phyloP scores from a whole-genome alignment of 371 early-diverging fungal genomes.

The Rhizomucor pusillus region DNA sequence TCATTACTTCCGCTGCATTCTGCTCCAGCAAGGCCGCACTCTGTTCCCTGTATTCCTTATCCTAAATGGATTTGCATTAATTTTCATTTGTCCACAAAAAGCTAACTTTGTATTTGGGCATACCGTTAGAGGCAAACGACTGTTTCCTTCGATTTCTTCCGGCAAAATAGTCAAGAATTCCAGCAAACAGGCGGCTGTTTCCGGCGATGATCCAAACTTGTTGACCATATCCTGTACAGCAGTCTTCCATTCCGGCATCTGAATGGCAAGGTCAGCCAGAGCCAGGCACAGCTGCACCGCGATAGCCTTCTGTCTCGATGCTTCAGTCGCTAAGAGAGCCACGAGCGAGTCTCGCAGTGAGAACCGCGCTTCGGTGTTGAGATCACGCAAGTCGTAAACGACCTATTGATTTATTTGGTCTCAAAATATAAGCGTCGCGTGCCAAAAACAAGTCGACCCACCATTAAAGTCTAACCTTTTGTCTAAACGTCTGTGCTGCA shows the following conservation, averaged over 20 bases:
- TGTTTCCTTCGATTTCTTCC: conserved; percentile 78
- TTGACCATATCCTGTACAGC: conserved; percentile 70
- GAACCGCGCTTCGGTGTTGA: conserved; percentile 61
- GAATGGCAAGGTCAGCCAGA: conserved; percentile 85
- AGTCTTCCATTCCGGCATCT: conserved; percentile 79
- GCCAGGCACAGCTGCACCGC: conserved; percentile 82
- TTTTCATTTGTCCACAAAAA: background rate
- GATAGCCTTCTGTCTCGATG: conserved; percentile 60
- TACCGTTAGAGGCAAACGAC: conserved; percentile 63
- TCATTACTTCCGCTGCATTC: conserved; percentile 63
- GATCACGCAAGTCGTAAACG: conserved; percentile 73
- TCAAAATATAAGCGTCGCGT: background rate
- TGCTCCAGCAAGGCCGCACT: conserved; percentile 60
- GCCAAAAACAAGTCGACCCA: background rate
- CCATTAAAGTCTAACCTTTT: conserved; percentile 64
- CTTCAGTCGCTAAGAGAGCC: conserved; percentile 45
- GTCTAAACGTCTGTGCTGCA: conserved; percentile 92
- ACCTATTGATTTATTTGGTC: conserved; percentile 47
- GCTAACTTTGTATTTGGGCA: conserved; percentile 5
- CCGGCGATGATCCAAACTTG: conserved; percentile 57
- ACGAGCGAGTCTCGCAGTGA: conserved; percentile 84
- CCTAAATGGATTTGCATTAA: conserved; percentile 35
- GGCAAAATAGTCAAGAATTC: conserved; percentile 85
- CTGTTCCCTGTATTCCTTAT: conserved; percentile 60
- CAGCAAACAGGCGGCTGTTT: conserved; percentile 61